Conservation (phyloP, 371 early-diverging fungal genomes). For the Mortierella sp. region DNA sequence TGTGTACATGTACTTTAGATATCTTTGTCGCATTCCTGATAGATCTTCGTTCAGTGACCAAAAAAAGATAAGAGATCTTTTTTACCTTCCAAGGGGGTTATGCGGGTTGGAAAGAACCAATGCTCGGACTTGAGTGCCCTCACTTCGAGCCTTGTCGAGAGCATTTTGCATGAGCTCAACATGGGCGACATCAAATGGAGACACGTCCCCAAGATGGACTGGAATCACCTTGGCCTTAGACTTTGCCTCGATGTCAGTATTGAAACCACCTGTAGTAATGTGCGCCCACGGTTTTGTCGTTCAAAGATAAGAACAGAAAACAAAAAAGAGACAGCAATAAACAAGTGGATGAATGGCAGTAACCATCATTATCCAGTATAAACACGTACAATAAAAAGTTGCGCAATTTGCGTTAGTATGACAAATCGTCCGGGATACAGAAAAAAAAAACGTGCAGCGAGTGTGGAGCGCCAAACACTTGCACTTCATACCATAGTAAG, state of each 20-base stretch:
- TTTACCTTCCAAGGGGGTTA: conserved; percentile 71
- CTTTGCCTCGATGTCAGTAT: conserved; percentile 65
- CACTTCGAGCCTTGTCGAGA: conserved; percentile 42
- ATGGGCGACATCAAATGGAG: conserved; percentile 55
- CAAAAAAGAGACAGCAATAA: not conserved
- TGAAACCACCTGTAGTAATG: conserved; percentile 74
- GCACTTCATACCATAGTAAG: conserved; percentile 67
- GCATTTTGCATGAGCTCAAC: conserved; percentile 57
- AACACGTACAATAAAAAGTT: not conserved
- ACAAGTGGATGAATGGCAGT: not conserved
- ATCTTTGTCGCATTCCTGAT: too few species aligned
- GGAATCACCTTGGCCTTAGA: conserved; percentile 63
- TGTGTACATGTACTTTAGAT: not conserved
- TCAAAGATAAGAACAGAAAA: not conserved
- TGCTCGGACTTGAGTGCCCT: conserved; percentile 61
- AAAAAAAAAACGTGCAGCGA: not conserved
- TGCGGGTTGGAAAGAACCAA: conserved; percentile 77
- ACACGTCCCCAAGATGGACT: conserved; percentile 56
- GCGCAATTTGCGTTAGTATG: not conserved
- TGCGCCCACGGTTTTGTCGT: too few species aligned
- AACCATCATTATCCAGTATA: not conserved
- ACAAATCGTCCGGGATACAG: not conserved
- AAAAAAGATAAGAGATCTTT: not conserved
- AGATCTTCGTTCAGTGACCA: too few species aligned
- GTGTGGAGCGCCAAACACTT: not conserved